Evolutionary conservation across 768 basidiomycete species (phyloP).

Genomic region (Lepiota venenata): DNA sequence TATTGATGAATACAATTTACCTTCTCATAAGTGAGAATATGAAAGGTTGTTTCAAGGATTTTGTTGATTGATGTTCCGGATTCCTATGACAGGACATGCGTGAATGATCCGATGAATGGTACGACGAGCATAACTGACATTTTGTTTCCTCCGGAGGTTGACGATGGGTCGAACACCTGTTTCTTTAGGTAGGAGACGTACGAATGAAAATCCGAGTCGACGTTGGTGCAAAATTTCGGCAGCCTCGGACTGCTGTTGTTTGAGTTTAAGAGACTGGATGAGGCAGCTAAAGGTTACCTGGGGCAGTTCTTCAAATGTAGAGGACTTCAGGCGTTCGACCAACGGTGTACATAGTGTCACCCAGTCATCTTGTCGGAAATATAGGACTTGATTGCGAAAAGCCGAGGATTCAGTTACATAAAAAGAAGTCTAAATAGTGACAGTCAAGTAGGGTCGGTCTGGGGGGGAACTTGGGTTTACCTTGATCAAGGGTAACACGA

Average conservation of each 20-base stretch:
- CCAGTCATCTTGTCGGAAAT: conserved; percentile 97
- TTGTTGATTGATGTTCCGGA: conserved; percentile 78
- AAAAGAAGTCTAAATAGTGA: conserved; percentile 69
- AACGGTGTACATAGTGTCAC: conserved; percentile 76
- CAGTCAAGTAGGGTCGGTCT: not conserved
- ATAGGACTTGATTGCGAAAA: conserved; percentile 78
- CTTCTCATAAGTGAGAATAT: conserved; percentile 86
- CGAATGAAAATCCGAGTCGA: conserved; percentile 77
- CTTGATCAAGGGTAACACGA: conserved; percentile 74
- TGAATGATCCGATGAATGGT: not conserved
- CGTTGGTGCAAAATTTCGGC: conserved; percentile 67
- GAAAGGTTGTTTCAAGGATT: conserved; percentile 78
- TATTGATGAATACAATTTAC: conserved; percentile 32
- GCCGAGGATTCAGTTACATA: conserved; percentile 92
- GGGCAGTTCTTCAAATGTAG: conserved; percentile 68
- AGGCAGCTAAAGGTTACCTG: conserved; percentile 39
- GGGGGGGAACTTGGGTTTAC: conserved; percentile 35
- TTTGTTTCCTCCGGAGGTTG: conserved; percentile 62
- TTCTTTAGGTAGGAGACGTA: conserved; percentile 91
- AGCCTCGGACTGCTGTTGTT: conserved; percentile 49
- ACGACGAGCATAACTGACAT: conserved; percentile 13
- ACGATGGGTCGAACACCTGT: conserved; percentile 94
- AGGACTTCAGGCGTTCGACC: conserved; percentile 64
- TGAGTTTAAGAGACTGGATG: not conserved
- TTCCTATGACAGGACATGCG: conserved; percentile 21